These are phyloP conservation scores for Trypanosoma theileri DNA, from an alignment of 208 protist genomes.

Conservation along the genomic window DNA sequence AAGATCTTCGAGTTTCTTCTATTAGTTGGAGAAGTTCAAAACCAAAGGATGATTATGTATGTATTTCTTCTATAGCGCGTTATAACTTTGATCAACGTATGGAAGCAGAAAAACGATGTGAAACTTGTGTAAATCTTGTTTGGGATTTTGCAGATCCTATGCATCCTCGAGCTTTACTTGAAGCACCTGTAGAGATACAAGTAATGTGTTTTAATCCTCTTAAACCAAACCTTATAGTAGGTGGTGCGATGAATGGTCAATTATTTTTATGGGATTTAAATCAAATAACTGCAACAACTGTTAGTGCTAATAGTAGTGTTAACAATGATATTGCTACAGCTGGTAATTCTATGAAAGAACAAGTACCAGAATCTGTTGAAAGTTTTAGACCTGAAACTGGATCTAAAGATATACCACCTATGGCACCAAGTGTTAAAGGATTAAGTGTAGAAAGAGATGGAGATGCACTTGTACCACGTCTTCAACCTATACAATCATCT, in stretches of 20 bases:
- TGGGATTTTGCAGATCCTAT: conserved; percentile 91
- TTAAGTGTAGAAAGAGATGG: conserved; percentile 72
- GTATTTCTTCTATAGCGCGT: conserved; percentile 69
- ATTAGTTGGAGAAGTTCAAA: conserved; percentile 81
- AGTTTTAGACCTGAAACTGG: conserved; percentile 35
- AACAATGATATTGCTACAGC: background rate
- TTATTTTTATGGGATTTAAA: conserved; percentile 90
- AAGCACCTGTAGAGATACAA: conserved; percentile 87
- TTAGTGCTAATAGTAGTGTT: background rate
- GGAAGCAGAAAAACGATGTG: conserved; percentile 66
- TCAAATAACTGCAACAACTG: conserved; percentile 21
- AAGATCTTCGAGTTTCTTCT: conserved; percentile 72
- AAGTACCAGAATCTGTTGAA: conserved; percentile 11
- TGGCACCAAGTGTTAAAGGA: conserved; percentile 69
- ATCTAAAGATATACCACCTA: conserved; percentile 68
- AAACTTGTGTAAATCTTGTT: conserved; percentile 75
- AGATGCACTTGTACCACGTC: conserved; percentile 76
- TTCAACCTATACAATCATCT: conserved; percentile 75
- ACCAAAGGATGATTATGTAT: conserved; percentile 70
- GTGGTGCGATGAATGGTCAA: conserved; percentile 89
- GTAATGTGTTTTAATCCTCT: conserved; percentile 86
- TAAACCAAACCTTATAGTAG: conserved; percentile 74
- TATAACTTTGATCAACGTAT: conserved; percentile 72
- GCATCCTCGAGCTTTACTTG: conserved; percentile 87
- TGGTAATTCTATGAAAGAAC: background rate